Percentiles rank a stretch among this genome's conserved stretches.
Evolutionary conservation across 495 filamentous ascomycete genomes (phyloP).

Genomic region (Annulohypoxylon maeteangense): DNA sequence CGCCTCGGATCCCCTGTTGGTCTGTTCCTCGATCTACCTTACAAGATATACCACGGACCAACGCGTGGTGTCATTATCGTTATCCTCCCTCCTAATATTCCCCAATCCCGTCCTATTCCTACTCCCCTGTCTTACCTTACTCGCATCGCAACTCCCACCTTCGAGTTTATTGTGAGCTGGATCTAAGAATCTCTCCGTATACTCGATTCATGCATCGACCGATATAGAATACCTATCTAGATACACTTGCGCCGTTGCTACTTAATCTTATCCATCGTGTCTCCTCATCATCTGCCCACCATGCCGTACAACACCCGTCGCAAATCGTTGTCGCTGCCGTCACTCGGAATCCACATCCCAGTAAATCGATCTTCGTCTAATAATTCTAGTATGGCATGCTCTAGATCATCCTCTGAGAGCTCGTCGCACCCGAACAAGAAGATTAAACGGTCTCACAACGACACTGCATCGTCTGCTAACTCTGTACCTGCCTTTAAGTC

Average conservation of each 20-base stretch:
- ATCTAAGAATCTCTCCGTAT: slow-evolving; percentile 33
- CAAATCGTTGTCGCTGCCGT: slow-evolving; percentile 94
- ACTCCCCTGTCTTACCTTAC: slow-evolving; percentile 25
- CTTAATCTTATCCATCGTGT: slow-evolving; percentile 31
- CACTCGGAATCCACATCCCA: slow-evolving; percentile 91
- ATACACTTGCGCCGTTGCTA: slow-evolving; percentile 37
- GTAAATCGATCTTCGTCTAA: slow-evolving; percentile 51
- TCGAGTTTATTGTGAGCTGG: slow-evolving; percentile 28
- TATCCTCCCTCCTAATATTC: slow-evolving; percentile 19
- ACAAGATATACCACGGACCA: slow-evolving; percentile 3
- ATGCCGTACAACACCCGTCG: slow-evolving; percentile 99
- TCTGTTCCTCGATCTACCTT: neutral
- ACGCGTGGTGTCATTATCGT: slow-evolving; percentile 18
- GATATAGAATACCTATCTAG: slow-evolving; percentile 41
- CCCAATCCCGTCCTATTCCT: slow-evolving; percentile 23
- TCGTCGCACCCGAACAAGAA: slow-evolving; percentile 79
- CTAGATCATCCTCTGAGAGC: slow-evolving; percentile 59
- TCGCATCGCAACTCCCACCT: slow-evolving; percentile 30
- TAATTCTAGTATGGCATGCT: slow-evolving; percentile 44
- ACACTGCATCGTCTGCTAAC: slow-evolving; percentile 59
- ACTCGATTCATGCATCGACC: slow-evolving; percentile 43
- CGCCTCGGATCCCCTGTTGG: neutral
- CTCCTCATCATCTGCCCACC: slow-evolving; percentile 63
- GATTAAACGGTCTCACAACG: slow-evolving; percentile 74
- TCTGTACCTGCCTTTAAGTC: slow-evolving; percentile 49